Evolutionary conservation across 2,329 filamentous ascomycete species (phyloP).

Genomic region (Aspergillus sojae): DNA sequence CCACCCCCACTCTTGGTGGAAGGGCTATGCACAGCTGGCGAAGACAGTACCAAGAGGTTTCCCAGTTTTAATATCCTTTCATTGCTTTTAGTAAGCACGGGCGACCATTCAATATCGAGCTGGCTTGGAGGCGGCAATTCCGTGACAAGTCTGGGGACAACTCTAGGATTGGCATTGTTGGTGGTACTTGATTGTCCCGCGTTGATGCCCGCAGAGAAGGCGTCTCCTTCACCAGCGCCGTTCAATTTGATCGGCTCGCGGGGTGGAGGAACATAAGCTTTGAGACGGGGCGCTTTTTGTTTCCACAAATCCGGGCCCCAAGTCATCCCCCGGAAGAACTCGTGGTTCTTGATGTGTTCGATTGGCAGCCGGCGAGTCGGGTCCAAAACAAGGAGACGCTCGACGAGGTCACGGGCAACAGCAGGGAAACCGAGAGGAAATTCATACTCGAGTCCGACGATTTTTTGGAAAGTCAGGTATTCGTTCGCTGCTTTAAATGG

Average conservation of each 20-base stretch:
- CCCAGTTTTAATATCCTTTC: slow-evolving; percentile 94
- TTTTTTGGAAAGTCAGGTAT: slow-evolving; percentile 98
- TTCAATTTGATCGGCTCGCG: slow-evolving; percentile 80
- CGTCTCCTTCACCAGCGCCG: slow-evolving; percentile 47
- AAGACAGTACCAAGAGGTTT: slow-evolving; percentile 81
- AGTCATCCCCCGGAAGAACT: slow-evolving; percentile 85
- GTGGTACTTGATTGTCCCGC: slow-evolving; percentile 42
- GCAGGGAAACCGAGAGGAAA: slow-evolving; percentile 88
- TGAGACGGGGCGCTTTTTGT: slow-evolving; percentile 82
- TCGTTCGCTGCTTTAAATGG: slow-evolving; percentile 96
- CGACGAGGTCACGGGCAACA: slow-evolving; percentile 83
- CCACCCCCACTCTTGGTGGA: slow-evolving; percentile 66
- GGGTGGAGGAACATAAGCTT: slow-evolving; percentile 76
- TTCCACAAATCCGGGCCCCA: slow-evolving; percentile 90
- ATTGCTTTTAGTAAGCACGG: slow-evolving; percentile 85
- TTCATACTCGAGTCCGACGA: slow-evolving; percentile 89
- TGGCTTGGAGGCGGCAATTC: slow-evolving; percentile 96
- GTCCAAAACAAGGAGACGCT: slow-evolving; percentile 86
- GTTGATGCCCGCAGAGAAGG: slow-evolving; percentile 46
- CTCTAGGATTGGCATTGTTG: slow-evolving; percentile 53
- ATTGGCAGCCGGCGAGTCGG: slow-evolving; percentile 81
- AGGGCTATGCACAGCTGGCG: slow-evolving; percentile 74
- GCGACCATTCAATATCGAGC: slow-evolving; percentile 97
- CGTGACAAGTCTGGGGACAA: slow-evolving; percentile 81
- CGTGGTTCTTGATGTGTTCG: slow-evolving; percentile 95